Evolutionary conservation across 495 filamentous ascomycete genomes (phyloP).

Genomic region (Penicillium verhagenii): DNA sequence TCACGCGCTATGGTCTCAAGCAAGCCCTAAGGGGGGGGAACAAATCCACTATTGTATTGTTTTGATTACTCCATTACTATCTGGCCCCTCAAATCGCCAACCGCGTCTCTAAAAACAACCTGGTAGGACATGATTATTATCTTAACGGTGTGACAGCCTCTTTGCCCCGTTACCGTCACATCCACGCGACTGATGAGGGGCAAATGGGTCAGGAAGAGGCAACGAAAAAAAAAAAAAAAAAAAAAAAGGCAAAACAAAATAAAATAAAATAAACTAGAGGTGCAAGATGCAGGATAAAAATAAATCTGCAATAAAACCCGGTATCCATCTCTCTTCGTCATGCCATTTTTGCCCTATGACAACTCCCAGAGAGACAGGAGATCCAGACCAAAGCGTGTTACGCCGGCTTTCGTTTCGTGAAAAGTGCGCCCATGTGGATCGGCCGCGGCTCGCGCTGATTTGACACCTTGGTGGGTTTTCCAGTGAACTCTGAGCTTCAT

Average conservation of each 20-base stretch:
- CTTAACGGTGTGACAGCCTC: conserved; percentile 12
- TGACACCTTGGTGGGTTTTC: conserved; percentile 15
- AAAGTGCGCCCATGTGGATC: conserved; percentile 25
- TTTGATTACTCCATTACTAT: neutral
- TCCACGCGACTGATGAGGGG: conserved; percentile 6
- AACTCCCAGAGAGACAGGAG: neutral
- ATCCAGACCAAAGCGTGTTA: conserved; percentile 14
- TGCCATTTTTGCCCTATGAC: conserved; percentile 7
- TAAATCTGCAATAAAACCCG: neutral
- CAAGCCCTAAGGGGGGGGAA: neutral
- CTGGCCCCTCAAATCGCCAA: neutral
- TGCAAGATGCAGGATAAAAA: neutral
- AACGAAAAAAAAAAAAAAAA: neutral
- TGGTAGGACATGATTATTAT: neutral
- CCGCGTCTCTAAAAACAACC: neutral
- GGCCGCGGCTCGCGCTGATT: conserved; percentile 20
- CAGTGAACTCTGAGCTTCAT: conserved; percentile 10
- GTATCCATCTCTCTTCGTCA: neutral
- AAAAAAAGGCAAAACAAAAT: neutral
- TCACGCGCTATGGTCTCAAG: conserved; percentile 11
- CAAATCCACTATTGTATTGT: neutral
- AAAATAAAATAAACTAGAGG: too few species aligned
- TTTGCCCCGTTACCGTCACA: conserved; percentile 13
- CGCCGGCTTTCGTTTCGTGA: conserved; percentile 20
- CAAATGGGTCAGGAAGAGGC: neutral